phyloP scores from a whole-genome alignment of 495 filamentous ascomycete genomes.

The Penicillium herquei region DNA sequence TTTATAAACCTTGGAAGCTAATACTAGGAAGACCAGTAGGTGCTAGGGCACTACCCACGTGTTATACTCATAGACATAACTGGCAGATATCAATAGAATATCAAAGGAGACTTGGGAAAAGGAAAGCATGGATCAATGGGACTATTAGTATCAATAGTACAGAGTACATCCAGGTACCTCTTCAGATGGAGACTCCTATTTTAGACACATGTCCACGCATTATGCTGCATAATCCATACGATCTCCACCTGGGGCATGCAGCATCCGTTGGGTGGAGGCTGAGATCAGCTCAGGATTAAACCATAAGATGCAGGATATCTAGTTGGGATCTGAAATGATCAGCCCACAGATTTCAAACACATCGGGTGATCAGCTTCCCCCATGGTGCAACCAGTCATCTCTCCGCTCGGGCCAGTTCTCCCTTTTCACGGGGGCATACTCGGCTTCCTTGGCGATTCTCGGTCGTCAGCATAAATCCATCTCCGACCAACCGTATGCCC shows the following conservation, averaged over 20 bases:
- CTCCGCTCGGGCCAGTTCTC: conserved; percentile 22
- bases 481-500: conserved; percentile 20
- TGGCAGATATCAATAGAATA: too few species aligned
- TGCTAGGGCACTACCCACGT: too few species aligned
- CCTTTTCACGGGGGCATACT: conserved; percentile 18
- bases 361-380: conserved; percentile 7
- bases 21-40: too few species aligned
- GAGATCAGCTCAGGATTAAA: background rate
- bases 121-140: too few species aligned
- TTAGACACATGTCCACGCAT: too few species aligned
- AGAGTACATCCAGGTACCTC: background rate
- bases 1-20: too few species aligned
- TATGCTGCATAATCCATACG: too few species aligned
- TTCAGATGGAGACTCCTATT: too few species aligned
- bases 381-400: conserved; percentile 14
- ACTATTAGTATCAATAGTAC: too few species aligned
- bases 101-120: too few species aligned
- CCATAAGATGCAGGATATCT: background rate
- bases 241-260: background rate
- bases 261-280: background rate
- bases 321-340: conserved; percentile 4
- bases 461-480: conserved; percentile 12
- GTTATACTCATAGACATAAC: too few species aligned
- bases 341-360: conserved; percentile 12
- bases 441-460: conserved; percentile 21